These are phyloP conservation scores for Geopyxis carbonaria DNA, from an alignment of 495 filamentous ascomycete genomes.

Conservation along the genomic window DNA sequence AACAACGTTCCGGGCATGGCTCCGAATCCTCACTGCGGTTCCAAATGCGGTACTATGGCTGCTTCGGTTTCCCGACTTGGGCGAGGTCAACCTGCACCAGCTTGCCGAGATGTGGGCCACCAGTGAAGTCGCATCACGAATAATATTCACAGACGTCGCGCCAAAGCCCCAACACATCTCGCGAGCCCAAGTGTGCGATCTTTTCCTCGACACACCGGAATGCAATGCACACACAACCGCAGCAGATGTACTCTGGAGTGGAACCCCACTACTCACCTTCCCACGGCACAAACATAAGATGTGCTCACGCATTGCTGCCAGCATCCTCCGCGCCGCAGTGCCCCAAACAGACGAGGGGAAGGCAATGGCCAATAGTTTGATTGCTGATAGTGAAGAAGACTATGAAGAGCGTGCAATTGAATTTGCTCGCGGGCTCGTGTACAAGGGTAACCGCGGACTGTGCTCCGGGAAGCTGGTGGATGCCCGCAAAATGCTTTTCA, in stretches of 20 bases:
- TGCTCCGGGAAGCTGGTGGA: slow-evolving; percentile 16
- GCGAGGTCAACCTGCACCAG: slow-evolving; percentile 65
- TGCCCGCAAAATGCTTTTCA: slow-evolving; percentile 51
- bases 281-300: slow-evolving; percentile 96
- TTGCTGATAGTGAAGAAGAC: slow-evolving; percentile 33
- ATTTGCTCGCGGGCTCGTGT: slow-evolving; percentile 51
- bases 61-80: slow-evolving; percentile 85
- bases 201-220: slow-evolving; percentile 94
- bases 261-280: slow-evolving; percentile 82
- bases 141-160: slow-evolving; percentile 92
- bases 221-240: slow-evolving; percentile 98
- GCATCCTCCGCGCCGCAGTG: slow-evolving; percentile 76
- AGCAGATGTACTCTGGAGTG: slow-evolving; percentile 89
- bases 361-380: slow-evolving; percentile 55
- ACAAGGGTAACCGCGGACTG: slow-evolving; percentile 29
- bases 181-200: slow-evolving; percentile 74
- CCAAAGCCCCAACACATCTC: slow-evolving; percentile 91
- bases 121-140: slow-evolving; percentile 68
- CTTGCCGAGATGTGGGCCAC: slow-evolving; percentile 75
- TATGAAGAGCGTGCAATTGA: slow-evolving; percentile 70
- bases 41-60: slow-evolving; percentile 91
- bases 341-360: slow-evolving; percentile 50
- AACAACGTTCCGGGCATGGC: slow-evolving; percentile 89
- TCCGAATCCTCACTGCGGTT: slow-evolving; percentile 73
- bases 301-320: slow-evolving; percentile 95